Conservation (phyloP, 2,329 filamentous ascomycete species). For the Penicillium sp. region DNA sequence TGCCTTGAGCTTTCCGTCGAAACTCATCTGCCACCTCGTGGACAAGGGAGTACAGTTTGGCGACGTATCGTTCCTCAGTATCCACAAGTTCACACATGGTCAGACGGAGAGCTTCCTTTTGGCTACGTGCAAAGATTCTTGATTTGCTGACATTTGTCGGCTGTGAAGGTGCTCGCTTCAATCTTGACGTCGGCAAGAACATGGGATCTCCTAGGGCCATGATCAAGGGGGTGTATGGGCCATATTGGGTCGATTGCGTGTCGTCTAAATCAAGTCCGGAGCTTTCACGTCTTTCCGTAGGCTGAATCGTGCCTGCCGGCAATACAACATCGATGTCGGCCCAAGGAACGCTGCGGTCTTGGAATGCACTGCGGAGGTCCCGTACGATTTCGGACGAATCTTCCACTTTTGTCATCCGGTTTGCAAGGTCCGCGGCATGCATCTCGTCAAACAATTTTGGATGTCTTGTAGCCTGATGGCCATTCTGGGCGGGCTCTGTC, state of each 20-base stretch:
- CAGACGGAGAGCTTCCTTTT: constrained; percentile 82
- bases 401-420: constrained; percentile 80
- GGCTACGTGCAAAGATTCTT: constrained; percentile 75
- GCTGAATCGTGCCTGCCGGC: constrained; percentile 72
- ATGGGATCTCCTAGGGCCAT: constrained; percentile 80
- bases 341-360: constrained; percentile 81
- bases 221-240: constrained; percentile 75
- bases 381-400: constrained; percentile 73
- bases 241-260: constrained; percentile 63
- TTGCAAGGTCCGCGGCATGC: constrained; percentile 89
- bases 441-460: constrained; percentile 82
- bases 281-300: constrained; percentile 65
- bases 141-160: constrained; percentile 78
- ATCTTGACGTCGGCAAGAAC: constrained; percentile 82
- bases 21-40: constrained; percentile 81
- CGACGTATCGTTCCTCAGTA: constrained; percentile 92
- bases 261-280: constrained; percentile 52
- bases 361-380: constrained; percentile 74
- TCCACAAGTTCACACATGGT: constrained; percentile 90
- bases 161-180: constrained; percentile 85
- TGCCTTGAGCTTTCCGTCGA: constrained; percentile 67
- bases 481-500: constrained; percentile 56
- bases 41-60: constrained; percentile 82
- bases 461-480: constrained; percentile 63
- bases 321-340: constrained; percentile 86